Evolutionary conservation across 2,329 filamentous ascomycete species (phyloP).

Genomic region (Neofusicoccum cordaticola): DNA sequence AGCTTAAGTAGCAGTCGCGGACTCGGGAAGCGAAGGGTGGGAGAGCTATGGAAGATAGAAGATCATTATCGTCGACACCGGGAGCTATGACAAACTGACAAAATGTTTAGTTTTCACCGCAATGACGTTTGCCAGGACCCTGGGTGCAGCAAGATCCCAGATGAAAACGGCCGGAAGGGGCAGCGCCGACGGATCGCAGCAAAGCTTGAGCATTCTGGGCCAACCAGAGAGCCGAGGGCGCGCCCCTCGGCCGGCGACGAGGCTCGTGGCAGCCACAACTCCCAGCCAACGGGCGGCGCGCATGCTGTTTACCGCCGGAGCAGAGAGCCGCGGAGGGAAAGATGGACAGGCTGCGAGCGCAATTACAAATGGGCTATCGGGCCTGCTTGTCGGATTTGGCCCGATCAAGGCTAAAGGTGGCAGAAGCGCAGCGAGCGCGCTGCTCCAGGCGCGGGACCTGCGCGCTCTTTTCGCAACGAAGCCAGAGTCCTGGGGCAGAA

Average conservation of each 20-base stretch:
- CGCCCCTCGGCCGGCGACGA: background rate
- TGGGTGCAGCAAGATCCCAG: constrained; percentile 1
- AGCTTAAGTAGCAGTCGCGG: background rate
- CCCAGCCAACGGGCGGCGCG: background rate
- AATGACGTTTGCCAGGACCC: constrained; percentile 8
- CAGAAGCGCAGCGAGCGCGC: background rate
- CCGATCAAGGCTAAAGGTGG: background rate
- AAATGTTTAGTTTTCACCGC: constrained; percentile 8
- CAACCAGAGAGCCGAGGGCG: background rate
- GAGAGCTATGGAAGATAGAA: background rate
- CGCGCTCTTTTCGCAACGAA: background rate
- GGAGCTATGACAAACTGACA: constrained; percentile 12
- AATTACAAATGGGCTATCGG: constrained; percentile 13
- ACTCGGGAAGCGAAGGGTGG: background rate
- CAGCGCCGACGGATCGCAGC: background rate
- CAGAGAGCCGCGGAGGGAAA: background rate
- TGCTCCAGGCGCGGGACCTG: background rate
- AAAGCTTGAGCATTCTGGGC: background rate
- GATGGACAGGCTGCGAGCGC: background rate
- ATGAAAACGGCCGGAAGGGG: background rate
- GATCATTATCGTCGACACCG: background rate
- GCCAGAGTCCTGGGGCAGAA: background rate
- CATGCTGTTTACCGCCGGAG: background rate
- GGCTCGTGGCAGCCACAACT: background rate
- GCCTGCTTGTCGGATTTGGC: constrained; percentile 1